Evolutionary conservation across 2,329 filamentous ascomycete genomes (phyloP).

Genomic region (Claviceps paspali): DNA sequence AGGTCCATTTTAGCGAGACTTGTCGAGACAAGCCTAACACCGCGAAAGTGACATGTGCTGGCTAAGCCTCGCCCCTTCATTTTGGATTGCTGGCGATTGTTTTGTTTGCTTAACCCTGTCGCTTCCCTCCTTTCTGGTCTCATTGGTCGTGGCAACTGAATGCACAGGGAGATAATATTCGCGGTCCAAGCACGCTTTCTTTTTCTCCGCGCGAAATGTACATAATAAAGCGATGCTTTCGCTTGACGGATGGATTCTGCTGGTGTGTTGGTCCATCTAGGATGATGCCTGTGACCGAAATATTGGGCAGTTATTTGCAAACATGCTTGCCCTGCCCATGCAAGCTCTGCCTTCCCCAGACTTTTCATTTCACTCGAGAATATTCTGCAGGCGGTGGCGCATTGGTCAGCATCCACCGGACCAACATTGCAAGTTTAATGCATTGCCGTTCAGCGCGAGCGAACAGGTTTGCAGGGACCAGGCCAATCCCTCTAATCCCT

Average conservation of each 20-base stretch:
- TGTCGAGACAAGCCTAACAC: not conserved
- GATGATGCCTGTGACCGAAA: no score
- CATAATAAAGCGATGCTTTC: no score
- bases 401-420: not conserved
- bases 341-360: not conserved
- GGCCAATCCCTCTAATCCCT: not conserved
- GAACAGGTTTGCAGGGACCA: not conserved
- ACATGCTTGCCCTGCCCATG: no score
- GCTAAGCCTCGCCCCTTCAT: not conserved
- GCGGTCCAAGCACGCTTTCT: no score
- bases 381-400: not conserved
- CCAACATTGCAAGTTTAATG: not conserved
- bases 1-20: no score
- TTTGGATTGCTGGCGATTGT: not conserved
- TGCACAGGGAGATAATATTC: no score
- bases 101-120: not conserved
- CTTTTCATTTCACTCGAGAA: not conserved
- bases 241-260: no score
- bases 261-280: no score
- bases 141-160: no score
- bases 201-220: no score
- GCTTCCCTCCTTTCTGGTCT: no score
- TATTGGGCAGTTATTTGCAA: no score
- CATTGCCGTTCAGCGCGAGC: not conserved
- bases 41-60: not conserved